Evolutionary conservation across 2,329 filamentous ascomycete species (phyloP).

Genomic region (Rutstroemia sp.): DNA sequence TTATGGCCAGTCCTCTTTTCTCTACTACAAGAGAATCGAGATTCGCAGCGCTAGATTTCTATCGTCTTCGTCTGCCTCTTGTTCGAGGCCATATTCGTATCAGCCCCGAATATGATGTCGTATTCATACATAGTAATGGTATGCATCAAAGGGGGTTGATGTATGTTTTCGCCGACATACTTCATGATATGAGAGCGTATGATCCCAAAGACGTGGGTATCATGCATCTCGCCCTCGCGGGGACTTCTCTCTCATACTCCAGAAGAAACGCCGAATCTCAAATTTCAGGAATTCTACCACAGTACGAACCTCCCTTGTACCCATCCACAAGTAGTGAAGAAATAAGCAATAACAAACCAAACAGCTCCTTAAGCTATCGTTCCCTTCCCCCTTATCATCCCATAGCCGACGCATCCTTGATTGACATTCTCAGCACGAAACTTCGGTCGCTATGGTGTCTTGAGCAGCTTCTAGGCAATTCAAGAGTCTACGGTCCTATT

Average conservation of each 20-base stretch:
- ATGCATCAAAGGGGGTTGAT: background rate
- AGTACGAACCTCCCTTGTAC: no score
- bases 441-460: background rate
- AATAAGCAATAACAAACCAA: background rate
- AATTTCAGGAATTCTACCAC: no score
- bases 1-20: background rate
- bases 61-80: background rate
- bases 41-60: background rate
- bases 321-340: background rate
- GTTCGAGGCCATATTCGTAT: background rate
- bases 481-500: background rate
- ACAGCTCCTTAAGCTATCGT: background rate
- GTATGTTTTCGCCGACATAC: background rate
- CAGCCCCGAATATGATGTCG: background rate
- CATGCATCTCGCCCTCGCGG: background rate
- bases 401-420: background rate
- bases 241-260: background rate
- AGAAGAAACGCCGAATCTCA: background rate
- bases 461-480: background rate
- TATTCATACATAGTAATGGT: background rate
- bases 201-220: background rate
- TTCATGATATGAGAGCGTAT: constrained; percentile 1
- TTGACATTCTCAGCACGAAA: background rate
- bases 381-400: no score
- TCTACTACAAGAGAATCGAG: background rate